Evolutionary conservation across 73 alveolate genomes (phyloP).

Genomic region (Paramecium tetraurelia): DNA sequence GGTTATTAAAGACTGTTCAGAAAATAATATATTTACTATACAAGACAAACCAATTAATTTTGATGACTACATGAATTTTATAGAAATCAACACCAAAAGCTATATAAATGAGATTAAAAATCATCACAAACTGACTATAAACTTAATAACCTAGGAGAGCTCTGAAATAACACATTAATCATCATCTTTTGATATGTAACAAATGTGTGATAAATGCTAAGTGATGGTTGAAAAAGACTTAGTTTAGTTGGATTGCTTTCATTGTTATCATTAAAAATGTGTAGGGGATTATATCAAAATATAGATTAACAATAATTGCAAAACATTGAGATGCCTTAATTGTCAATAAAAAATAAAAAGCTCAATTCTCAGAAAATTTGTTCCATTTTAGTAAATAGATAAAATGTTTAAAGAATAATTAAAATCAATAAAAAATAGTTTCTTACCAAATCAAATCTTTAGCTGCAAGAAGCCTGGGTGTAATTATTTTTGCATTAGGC

Average conservation of each 20-base stretch:
- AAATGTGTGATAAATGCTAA: conserved; percentile 7
- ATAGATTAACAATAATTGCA: not conserved
- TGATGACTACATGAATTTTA: not conserved
- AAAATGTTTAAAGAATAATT: not conserved
- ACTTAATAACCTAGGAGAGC: not conserved
- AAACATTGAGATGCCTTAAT: not conserved
- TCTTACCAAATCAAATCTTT: not conserved
- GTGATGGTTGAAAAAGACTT: not conserved
- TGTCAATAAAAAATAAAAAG: not conserved
- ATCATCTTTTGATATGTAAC: not conserved
- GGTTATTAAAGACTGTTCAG: not conserved
- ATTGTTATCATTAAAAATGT: not conserved
- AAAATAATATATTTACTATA: not conserved
- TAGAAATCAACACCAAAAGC: not conserved
- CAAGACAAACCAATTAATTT: conserved; percentile 8
- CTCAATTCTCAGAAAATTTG: not conserved
- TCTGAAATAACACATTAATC: conserved; percentile 7
- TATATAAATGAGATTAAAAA: not conserved
- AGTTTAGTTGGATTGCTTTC: not conserved
- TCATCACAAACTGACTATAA: not conserved
- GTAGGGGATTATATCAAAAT: not conserved
- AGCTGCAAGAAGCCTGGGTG: conserved; percentile 7
- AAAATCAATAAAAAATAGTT: not conserved
- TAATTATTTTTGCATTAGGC: not conserved
- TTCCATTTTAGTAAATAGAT: not conserved